Conservation (phyloP, 805 yeast genomes). For the Komagataella pseudopastoris region DNA sequence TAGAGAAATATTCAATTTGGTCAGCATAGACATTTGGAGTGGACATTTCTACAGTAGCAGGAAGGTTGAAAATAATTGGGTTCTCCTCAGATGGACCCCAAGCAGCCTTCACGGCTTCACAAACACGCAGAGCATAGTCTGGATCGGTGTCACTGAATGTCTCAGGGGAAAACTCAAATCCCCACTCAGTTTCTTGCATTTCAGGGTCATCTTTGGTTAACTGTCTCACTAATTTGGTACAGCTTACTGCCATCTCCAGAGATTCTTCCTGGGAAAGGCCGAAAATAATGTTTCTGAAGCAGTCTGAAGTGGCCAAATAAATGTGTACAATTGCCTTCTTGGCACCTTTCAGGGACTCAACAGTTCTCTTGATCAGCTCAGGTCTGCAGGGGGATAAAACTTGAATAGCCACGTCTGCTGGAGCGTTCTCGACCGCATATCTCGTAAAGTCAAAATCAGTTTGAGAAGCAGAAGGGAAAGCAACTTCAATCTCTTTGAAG, state of each 20-base stretch:
- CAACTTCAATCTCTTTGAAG: constrained; percentile 69
- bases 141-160: constrained; percentile 64
- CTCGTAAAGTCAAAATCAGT: constrained; percentile 75
- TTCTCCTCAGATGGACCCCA: constrained; percentile 70
- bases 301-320: constrained; percentile 64
- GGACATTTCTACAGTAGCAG: constrained; percentile 73
- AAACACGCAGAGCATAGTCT: constrained; percentile 61
- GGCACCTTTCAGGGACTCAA: constrained; percentile 62
- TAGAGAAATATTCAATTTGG: constrained; percentile 64
- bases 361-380: constrained; percentile 58
- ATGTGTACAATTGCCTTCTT: constrained; percentile 61
- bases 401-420: constrained; percentile 62
- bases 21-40: constrained; percentile 70
- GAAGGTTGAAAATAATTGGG: constrained; percentile 67
- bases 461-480: constrained; percentile 74
- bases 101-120: constrained; percentile 67
- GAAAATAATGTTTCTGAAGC: constrained; percentile 65
- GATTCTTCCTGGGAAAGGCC: constrained; percentile 62
- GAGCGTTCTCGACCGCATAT: constrained; percentile 67
- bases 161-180: constrained; percentile 69
- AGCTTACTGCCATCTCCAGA: constrained; percentile 52
- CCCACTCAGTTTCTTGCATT: constrained; percentile 52
- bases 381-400: constrained; percentile 70
- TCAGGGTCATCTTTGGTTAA: constrained; percentile 65
- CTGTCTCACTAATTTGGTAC: constrained; percentile 52